phyloP scores from a whole-genome alignment of 1,139 yeast genomes.

The Yamadazyma kanchanaburiensis region DNA sequence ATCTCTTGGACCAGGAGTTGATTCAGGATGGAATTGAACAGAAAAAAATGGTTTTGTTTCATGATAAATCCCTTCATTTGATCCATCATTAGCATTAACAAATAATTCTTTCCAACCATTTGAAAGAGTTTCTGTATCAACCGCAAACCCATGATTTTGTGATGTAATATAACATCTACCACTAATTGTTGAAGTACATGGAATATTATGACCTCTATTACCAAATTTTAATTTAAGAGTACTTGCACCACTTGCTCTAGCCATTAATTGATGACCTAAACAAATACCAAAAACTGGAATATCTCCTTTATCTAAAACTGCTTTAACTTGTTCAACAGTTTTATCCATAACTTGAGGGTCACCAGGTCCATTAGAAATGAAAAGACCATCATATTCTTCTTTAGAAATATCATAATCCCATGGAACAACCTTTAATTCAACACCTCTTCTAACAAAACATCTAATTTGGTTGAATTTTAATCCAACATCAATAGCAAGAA shows the following conservation, averaged over 20 bases:
- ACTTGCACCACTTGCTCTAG: constrained; percentile 93
- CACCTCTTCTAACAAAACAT: constrained; percentile 95
- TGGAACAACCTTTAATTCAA: constrained; percentile 93
- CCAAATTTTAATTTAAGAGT: constrained; percentile 94
- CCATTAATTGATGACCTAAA: constrained; percentile 96
- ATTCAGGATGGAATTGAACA: constrained; percentile 99
- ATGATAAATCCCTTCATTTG: constrained; percentile 98
- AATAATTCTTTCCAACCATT: constrained; percentile 91
- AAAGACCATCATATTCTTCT: constrained; percentile 87
- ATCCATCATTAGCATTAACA: constrained; percentile 93
- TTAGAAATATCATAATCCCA: constrained; percentile 84
- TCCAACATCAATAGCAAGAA: constrained; percentile 94
- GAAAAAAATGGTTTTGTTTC: constrained; percentile 87
- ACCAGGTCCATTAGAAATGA: constrained; percentile 98
- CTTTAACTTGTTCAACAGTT: constrained; percentile 57
- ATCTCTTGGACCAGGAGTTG: constrained; percentile 99
- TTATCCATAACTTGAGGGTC: constrained; percentile 85
- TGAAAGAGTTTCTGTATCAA: constrained; percentile 72
- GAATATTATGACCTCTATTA: constrained; percentile 99
- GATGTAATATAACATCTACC: constrained; percentile 99
- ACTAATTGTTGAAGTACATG: constrained; percentile 88
- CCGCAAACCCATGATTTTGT: constrained; percentile 98
- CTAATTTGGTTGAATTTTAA: constrained; percentile 97
- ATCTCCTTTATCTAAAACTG: constrained; percentile 56
- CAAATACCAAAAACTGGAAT: constrained; percentile 96